phyloP scores from a whole-genome alignment of 2,329 filamentous ascomycete genomes.

The Orbilia javanica region DNA sequence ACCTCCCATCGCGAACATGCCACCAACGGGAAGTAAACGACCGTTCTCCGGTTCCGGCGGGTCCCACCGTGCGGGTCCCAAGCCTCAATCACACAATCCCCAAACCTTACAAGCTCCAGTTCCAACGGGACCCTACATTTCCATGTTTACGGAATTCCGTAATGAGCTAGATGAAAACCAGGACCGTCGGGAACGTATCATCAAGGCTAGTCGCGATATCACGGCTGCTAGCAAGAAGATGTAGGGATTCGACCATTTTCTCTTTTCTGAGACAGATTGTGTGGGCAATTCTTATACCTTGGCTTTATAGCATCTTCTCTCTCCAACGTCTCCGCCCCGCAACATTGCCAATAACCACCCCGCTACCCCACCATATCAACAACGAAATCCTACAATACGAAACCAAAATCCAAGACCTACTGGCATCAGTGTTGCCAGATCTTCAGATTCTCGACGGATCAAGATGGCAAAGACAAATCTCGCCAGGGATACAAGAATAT shows the following conservation, averaged over 20 bases:
- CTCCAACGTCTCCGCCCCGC: constrained; percentile 63
- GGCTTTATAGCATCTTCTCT: constrained; percentile 74
- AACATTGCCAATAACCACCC: constrained; percentile 66
- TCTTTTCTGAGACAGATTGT: no score
- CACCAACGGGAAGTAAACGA: constrained; percentile 42
- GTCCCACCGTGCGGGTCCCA: constrained; percentile 15
- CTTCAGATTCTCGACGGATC: constrained; percentile 82
- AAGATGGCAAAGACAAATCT: constrained; percentile 83
- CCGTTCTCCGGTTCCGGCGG: constrained; percentile 36
- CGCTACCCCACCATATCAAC: constrained; percentile 76
- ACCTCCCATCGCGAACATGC: constrained; percentile 7
- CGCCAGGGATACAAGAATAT: constrained; percentile 87
- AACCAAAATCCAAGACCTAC: constrained; percentile 77
- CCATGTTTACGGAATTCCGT: constrained; percentile 88
- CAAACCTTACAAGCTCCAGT: constrained; percentile 6
- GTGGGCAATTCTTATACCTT: no score
- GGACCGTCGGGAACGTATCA: constrained; percentile 87
- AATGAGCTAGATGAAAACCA: constrained; percentile 93
- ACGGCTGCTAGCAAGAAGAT: constrained; percentile 98
- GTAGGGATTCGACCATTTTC: constrained; percentile 68
- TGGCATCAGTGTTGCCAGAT: constrained; percentile 77
- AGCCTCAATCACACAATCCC: constrained; percentile 2
- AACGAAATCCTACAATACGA: constrained; percentile 79
- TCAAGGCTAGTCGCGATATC: constrained; percentile 91
- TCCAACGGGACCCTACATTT: constrained; percentile 58